A percentile compares a stretch with the other conserved stretches of the same genome.
These are phyloP conservation scores for Entomortierella parvispora DNA, from an alignment of 192 early-diverging fungal genomes.

Conservation along the genomic window DNA sequence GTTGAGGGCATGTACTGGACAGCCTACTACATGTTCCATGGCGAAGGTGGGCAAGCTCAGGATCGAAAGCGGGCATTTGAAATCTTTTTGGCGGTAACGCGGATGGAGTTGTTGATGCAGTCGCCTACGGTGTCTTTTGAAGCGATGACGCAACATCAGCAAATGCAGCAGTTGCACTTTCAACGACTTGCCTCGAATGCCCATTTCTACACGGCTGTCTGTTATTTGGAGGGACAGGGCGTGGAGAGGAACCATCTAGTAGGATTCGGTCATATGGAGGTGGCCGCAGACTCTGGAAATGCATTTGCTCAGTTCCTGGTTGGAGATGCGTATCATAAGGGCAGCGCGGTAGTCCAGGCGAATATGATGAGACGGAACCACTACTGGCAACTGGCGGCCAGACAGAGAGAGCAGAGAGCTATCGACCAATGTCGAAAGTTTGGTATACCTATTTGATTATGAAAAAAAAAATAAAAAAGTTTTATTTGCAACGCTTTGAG, in stretches of 20 bases:
- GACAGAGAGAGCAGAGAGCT: slow-evolving; percentile 30
- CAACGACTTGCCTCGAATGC: slow-evolving; percentile 27
- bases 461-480: neutral
- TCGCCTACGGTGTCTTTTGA: too few relatives aligned
- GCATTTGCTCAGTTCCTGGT: slow-evolving; percentile 44
- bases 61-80: slow-evolving; percentile 18
- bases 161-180: neutral
- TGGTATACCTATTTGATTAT: slow-evolving; percentile 28
- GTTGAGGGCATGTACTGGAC: slow-evolving; percentile 49
- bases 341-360: slow-evolving; percentile 34
- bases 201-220: slow-evolving; percentile 43
- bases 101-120: slow-evolving; percentile 10
- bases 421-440: slow-evolving; percentile 19
- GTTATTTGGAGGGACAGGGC: slow-evolving; percentile 37
- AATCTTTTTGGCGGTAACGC: slow-evolving; percentile 28
- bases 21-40: slow-evolving; percentile 44
- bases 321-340: slow-evolving; percentile 45
- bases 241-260: slow-evolving; percentile 16
- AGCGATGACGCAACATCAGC: too few relatives aligned
- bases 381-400: slow-evolving; percentile 46
- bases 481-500: neutral
- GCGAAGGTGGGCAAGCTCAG: slow-evolving; percentile 31
- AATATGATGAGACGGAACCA: slow-evolving; percentile 35
- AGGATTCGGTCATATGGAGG: slow-evolving; percentile 47
- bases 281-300: slow-evolving; percentile 41